phyloP scores from a whole-genome alignment of 208 protist genomes.

The Trichomonas gallinae region DNA sequence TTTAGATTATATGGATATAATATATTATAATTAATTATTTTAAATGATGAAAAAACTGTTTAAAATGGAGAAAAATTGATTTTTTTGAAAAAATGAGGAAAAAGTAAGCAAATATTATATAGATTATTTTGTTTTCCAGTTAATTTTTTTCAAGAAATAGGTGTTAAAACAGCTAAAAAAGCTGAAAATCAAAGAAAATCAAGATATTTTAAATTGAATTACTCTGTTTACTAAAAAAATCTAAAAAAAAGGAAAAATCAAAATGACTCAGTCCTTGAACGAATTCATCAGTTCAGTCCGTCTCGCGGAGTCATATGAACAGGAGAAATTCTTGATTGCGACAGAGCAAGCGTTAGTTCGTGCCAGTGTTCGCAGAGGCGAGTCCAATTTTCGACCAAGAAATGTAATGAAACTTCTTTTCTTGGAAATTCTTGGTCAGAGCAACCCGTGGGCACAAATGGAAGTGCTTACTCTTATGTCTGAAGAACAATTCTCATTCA shows the following conservation, averaged over 20 bases:
- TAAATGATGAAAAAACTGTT: too few relatives aligned
- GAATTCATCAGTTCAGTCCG: slow-evolving; percentile 9
- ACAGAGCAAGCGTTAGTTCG: neutral
- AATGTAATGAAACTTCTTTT: neutral
- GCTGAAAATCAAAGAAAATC: too few relatives aligned
- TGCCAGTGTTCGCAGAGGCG: neutral
- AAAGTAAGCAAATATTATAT: too few relatives aligned
- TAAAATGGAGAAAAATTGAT: too few relatives aligned
- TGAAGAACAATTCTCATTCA: neutral
- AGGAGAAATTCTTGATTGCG: neutral
- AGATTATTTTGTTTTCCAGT: too few relatives aligned
- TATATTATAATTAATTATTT: too few relatives aligned
- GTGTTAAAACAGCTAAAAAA: too few relatives aligned
- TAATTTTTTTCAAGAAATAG: too few relatives aligned
- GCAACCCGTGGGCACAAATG: neutral
- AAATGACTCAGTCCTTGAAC: neutral
- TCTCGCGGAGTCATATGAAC: neutral
- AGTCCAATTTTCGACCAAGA: neutral
- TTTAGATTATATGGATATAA: too few relatives aligned
- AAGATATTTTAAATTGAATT: neutral
- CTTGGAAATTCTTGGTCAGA: neutral
- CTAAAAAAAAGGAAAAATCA: neutral
- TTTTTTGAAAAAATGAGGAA: too few relatives aligned
- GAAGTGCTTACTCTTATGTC: slow-evolving; percentile 3
- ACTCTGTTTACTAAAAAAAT: neutral